Conservation (phyloP, 768 basidiomycete genomes). For the Mycena rosella region DNA sequence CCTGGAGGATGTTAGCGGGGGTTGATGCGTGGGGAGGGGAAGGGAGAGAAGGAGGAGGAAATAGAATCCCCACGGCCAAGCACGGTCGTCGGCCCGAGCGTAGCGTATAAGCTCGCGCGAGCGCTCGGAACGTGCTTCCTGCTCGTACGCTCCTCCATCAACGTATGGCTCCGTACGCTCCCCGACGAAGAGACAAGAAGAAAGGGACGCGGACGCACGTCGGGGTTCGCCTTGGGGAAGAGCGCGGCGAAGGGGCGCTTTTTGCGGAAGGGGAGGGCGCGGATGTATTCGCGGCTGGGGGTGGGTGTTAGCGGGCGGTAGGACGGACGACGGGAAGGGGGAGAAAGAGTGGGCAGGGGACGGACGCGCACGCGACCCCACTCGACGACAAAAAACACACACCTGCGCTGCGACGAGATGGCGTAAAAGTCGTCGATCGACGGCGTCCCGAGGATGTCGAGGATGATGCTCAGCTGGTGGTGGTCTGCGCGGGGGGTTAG, state of each 20-base stretch:
- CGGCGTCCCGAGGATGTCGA: conserved; percentile 93
- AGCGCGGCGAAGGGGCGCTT: conserved; percentile 77
- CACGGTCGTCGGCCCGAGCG: too few species aligned
- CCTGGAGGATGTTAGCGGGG: conserved; percentile 50
- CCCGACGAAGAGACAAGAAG: background rate
- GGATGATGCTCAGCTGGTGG: conserved; percentile 92
- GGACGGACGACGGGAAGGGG: background rate
- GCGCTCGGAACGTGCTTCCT: too few species aligned
- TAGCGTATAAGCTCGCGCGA: too few species aligned
- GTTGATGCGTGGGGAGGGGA: background rate
- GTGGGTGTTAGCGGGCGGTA: conserved; percentile 4
- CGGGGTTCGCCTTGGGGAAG: conserved; percentile 81
- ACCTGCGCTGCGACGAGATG: conserved; percentile 65
- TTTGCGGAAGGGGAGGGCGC: conserved; percentile 89
- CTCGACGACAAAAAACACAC: too few species aligned
- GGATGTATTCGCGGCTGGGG: conserved; percentile 84
- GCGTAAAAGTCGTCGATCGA: conserved; percentile 96
- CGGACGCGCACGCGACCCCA: too few species aligned
- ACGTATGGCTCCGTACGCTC: too few species aligned
- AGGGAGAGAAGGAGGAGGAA: too few species aligned
- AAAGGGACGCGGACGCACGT: conserved; percentile 56
- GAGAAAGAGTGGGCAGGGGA: background rate
- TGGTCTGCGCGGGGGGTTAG: conserved; percentile 69
- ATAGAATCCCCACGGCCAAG: too few species aligned
- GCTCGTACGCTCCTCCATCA: too few species aligned